A percentile compares a stretch with the other conserved stretches of the same genome.
phyloP scores from a whole-genome alignment of 352 stramenopile species.

The Lagenidium giganteum region DNA sequence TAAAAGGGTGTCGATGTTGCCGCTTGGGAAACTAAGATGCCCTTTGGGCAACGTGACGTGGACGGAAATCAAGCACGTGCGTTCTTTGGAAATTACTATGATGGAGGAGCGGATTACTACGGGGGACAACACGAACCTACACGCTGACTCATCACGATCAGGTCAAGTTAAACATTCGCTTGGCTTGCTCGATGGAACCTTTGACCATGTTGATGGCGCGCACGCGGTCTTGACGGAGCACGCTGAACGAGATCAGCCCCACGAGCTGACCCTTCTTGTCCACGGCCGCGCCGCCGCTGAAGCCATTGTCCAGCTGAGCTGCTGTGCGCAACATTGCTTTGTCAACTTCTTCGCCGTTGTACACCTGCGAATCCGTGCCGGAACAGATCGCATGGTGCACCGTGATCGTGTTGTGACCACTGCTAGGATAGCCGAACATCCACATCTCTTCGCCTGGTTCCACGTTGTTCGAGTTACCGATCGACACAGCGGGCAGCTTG shows the following conservation, averaged over 20 bases:
- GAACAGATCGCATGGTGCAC: slow-evolving; percentile 88
- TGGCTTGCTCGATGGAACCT: slow-evolving; percentile 76
- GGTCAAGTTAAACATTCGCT: slow-evolving; percentile 72
- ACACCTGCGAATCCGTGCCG: slow-evolving; percentile 82
- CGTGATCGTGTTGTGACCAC: slow-evolving; percentile 86
- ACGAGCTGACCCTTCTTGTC: slow-evolving; percentile 85
- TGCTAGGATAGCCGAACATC: slow-evolving; percentile 89
- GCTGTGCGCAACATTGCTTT: slow-evolving; percentile 85
- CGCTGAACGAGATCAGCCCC: slow-evolving; percentile 82
- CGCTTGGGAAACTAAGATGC: no score
- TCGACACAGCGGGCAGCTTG: slow-evolving; percentile 71
- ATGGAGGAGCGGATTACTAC: no score
- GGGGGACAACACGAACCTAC: not conserved
- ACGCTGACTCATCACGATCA: slow-evolving; percentile 25
- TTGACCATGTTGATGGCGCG: slow-evolving; percentile 89
- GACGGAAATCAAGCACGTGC: no score
- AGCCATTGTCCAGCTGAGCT: slow-evolving; percentile 82
- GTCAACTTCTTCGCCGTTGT: slow-evolving; percentile 77
- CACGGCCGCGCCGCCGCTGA: slow-evolving; percentile 77
- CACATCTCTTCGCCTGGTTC: slow-evolving; percentile 87
- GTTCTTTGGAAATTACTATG: no score
- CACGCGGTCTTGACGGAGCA: slow-evolving; percentile 80
- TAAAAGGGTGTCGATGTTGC: no score
- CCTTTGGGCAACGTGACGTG: no score
- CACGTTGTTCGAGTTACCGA: slow-evolving; percentile 87